Evolutionary conservation across 139 green algal genomes (phyloP).

Genomic region (Picochlorum sp.): DNA sequence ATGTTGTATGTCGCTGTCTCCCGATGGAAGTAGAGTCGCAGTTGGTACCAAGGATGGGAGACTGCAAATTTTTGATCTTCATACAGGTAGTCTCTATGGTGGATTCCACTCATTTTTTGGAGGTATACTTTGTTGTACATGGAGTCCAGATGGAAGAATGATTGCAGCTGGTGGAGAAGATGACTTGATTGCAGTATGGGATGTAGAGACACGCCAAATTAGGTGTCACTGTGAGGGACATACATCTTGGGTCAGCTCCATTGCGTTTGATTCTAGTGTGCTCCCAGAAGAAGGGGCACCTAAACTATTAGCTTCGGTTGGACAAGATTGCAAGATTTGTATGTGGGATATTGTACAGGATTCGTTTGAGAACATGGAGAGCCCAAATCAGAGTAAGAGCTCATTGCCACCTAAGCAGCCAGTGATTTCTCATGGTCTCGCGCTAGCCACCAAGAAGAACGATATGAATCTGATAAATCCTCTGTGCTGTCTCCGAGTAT

Average conservation of each 20-base stretch:
- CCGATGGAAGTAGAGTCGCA: constrained; percentile 60
- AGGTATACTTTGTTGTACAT: constrained; percentile 72
- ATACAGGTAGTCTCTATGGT: constrained; percentile 23
- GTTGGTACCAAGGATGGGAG: constrained; percentile 63
- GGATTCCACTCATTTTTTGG: constrained; percentile 84
- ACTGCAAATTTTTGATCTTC: constrained; percentile 55
- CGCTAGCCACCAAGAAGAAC: background rate
- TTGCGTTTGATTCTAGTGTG: constrained; percentile 61
- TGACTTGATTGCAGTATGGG: constrained; percentile 74
- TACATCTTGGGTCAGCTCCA: constrained; percentile 57
- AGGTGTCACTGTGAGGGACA: constrained; percentile 70
- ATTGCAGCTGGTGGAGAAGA: constrained; percentile 82
- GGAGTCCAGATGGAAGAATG: constrained; percentile 64
- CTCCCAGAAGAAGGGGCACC: background rate
- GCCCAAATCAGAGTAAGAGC: too few relatives aligned
- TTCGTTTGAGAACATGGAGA: too few relatives aligned
- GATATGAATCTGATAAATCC: background rate
- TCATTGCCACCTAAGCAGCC: too few relatives aligned
- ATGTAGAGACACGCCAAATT: constrained; percentile 29
- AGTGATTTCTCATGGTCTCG: background rate
- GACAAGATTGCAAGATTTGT: constrained; percentile 67
- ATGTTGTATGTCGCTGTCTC: too few relatives aligned
- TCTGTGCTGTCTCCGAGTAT: background rate
- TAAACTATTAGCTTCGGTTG: constrained; percentile 52
- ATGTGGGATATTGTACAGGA: constrained; percentile 68